A percentile compares a stretch with the other conserved stretches of the same genome.
phyloP scores from a whole-genome alignment of 2,329 filamentous ascomycete species.

The Epichloe scottii region DNA sequence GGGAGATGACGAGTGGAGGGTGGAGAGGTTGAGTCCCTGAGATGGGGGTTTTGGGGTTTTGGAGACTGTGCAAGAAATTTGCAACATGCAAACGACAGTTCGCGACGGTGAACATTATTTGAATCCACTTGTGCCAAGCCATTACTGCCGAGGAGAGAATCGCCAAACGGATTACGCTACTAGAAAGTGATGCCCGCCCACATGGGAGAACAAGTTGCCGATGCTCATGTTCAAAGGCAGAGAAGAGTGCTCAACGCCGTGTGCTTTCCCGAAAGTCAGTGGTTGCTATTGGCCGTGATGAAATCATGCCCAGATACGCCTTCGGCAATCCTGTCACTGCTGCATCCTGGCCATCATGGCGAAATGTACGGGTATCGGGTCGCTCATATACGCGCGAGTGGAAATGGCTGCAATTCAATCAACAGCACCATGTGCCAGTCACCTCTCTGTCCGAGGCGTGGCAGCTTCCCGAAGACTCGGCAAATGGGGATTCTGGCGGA shows the following conservation, averaged over 20 bases:
- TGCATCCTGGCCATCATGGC: neutral
- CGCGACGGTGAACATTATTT: no score
- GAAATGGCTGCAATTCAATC: neutral
- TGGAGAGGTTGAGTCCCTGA: conserved; percentile 66
- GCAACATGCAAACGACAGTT: no score
- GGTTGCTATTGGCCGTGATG: neutral
- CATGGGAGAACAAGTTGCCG: no score
- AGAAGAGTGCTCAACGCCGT: neutral
- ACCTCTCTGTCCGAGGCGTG: conserved; percentile 10
- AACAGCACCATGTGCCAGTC: conserved; percentile 10
- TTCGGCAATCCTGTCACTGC: neutral
- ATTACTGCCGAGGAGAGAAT: no score
- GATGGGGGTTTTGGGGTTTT: neutral
- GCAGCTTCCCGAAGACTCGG: conserved; percentile 6
- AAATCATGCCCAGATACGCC: neutral
- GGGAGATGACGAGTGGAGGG: conserved; percentile 39
- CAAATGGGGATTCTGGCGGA: conserved; percentile 9
- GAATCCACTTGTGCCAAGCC: no score
- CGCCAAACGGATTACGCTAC: no score
- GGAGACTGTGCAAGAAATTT: no score
- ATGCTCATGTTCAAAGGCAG: neutral
- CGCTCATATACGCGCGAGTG: neutral
- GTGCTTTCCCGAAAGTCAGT: neutral
- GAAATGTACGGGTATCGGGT: neutral
- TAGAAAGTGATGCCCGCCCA: no score